phyloP scores from a whole-genome alignment of 768 basidiomycete species.

The Myochromella boudieri region DNA sequence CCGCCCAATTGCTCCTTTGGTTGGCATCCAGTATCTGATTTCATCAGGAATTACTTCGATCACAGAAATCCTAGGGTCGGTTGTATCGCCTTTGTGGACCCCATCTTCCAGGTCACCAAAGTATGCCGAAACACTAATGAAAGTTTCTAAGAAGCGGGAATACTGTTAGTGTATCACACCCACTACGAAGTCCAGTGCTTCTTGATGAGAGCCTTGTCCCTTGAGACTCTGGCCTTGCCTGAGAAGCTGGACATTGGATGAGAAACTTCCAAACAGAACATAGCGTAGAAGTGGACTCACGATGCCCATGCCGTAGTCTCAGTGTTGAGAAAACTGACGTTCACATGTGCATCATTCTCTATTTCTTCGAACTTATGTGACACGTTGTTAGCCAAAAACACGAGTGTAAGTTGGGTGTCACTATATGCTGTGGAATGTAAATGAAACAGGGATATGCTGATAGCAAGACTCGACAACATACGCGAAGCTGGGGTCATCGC shows the following conservation, averaged over 20 bases:
- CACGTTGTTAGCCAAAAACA: constrained; percentile 73
- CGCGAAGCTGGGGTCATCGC: constrained; percentile 77
- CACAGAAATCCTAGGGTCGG: constrained; percentile 76
- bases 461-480: constrained; percentile 32
- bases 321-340: constrained; percentile 75
- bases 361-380: constrained; percentile 79
- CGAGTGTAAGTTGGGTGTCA: constrained; percentile 51
- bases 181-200: constrained; percentile 63
- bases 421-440: constrained; percentile 34
- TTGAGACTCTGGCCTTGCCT: constrained; percentile 66
- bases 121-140: constrained; percentile 62
- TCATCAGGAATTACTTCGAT: constrained; percentile 80
- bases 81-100: constrained; percentile 74
- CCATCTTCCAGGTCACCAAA: constrained; percentile 89
- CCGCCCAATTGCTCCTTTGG: constrained; percentile 55
- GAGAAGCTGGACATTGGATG: constrained; percentile 46
- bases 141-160: background rate
- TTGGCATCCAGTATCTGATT: constrained; percentile 81
- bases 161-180: constrained; percentile 15
- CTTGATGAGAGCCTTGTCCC: constrained; percentile 62
- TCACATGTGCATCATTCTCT: constrained; percentile 72
- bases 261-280: background rate
- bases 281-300: constrained; percentile 26
- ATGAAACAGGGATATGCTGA: background rate
- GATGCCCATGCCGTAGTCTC: constrained; percentile 75